Evolutionary conservation across 176 grass and related monocot species (phyloP).

Genomic region (Bothriochloa decipiens): DNA sequence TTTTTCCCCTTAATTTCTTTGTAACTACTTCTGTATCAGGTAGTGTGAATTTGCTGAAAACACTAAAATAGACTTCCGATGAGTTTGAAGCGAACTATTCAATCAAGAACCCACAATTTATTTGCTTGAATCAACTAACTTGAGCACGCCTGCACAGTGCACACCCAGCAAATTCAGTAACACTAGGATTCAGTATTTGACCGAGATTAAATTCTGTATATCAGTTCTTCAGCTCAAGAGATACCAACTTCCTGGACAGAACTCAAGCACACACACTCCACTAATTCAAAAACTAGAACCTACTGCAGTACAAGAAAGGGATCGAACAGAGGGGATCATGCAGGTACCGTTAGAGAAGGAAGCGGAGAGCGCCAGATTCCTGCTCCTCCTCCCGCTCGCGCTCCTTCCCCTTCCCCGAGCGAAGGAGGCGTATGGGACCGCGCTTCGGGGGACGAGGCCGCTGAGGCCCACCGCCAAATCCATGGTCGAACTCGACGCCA

Average conservation of each 20-base stretch:
- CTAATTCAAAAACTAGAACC: not conserved
- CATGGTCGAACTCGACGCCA: constrained; percentile 42
- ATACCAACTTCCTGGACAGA: not conserved
- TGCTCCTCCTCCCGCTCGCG: not conserved
- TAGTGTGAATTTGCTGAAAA: not conserved
- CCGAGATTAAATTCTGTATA: not conserved
- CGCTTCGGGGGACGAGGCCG: constrained; percentile 15
- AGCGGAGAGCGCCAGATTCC: constrained; percentile 21
- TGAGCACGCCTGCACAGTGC: not conserved
- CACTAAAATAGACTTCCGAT: constrained; percentile 8
- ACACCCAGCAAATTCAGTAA: constrained; percentile 1
- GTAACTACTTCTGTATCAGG: not conserved
- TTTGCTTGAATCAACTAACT: not conserved
- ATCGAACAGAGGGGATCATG: not conserved
- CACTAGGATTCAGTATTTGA: not conserved
- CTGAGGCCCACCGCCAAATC: constrained; percentile 23
- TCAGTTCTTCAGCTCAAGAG: not conserved
- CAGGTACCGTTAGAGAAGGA: constrained; percentile 46
- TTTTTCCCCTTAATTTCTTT: not conserved
- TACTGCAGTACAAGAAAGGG: not conserved
- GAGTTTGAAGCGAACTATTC: not conserved
- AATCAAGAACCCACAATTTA: not conserved
- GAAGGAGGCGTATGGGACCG: not conserved
- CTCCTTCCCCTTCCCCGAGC: not conserved
- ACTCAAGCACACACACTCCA: not conserved